Evolutionary conservation across 139 green algal genomes (phyloP), one percentile per base, ranked within the genome.

Genomic region (Chlamydomonas urium): DNA sequence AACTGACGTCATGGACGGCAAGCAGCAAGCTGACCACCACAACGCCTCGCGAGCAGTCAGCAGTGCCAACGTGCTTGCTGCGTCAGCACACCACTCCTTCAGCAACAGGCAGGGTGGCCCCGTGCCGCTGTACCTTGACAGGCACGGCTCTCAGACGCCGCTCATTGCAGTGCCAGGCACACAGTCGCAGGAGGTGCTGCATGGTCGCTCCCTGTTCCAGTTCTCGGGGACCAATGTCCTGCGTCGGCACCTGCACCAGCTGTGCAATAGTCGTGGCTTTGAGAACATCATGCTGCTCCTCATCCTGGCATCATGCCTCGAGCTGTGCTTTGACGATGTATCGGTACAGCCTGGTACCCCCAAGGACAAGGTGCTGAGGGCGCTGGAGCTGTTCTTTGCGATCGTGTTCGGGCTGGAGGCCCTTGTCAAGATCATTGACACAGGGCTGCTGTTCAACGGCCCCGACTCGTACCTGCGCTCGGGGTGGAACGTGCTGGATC

Each of bases 361-460:
- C 19, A 26, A 67, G 60, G 60, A 38, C 17, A 6, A 21, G 33
- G 14, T 45, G 23, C 60, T 67, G 10, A 6, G 14, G 6, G 32
- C 33, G n/a, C 8, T 67, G 33, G 60, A 67, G 19, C n/a, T 67
- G 5, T 24, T 67, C 21, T 67, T 67, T 26, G 23, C 60, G 10
- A 45, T 31, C 33, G 17, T 45, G 32, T 67, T 67, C 33, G 33
- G 32, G 2, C 21, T 74, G 34, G 38, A 74, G 68, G 68, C 68
- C 17, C 31, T 75, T 28, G 24, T 90, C 8, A 92, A 95, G 84
- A 82, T 89, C 29, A 59, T 85, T 21, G 80, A 78, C 0, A 37
- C 78, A 33, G 90, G 90, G 24, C 82, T 93, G 28, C 17, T 83
- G 10, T 62, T 81, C 57, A 88, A 83, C 58, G 82, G 82, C 10